A percentile compares a stretch with the other conserved stretches of the same genome.
Evolutionary conservation across 345 rosid genomes (phyloP).

Genomic region (Citrus medica): DNA sequence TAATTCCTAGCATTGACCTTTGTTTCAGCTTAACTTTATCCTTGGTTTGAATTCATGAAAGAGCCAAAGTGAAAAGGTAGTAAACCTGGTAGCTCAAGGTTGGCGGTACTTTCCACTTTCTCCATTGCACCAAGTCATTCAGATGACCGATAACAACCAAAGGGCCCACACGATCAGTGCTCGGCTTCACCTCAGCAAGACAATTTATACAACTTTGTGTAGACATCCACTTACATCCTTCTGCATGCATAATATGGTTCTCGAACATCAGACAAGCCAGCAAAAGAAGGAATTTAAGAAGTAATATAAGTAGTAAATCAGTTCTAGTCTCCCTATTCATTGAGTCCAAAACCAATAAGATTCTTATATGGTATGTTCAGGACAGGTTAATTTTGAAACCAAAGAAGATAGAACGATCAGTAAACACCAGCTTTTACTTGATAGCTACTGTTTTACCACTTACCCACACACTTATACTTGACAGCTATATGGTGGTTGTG

Average conservation of each 20-base stretch:
- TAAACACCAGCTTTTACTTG: no score
- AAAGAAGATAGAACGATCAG: no score
- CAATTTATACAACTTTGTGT: slow-evolving; percentile 44
- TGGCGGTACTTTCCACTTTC: slow-evolving; percentile 34
- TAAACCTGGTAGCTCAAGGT: slow-evolving; percentile 60
- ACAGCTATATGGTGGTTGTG: no score
- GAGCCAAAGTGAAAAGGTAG: neutral
- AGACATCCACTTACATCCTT: slow-evolving; percentile 62
- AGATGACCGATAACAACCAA: slow-evolving; percentile 49
- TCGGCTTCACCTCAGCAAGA: slow-evolving; percentile 54
- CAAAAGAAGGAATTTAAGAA: neutral
- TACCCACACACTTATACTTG: no score
- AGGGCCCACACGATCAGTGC: slow-evolving; percentile 65
- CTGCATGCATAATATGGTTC: slow-evolving; percentile 32
- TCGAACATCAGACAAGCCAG: neutral
- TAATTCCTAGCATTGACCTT: neutral
- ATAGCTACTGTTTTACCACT: no score
- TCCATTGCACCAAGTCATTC: slow-evolving; percentile 35
- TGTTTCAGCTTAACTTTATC: neutral
- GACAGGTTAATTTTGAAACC: neutral
- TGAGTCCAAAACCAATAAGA: neutral
- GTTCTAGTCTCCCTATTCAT: neutral
- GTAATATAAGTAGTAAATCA: neutral
- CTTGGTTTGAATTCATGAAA: neutral
- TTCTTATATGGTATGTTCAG: neutral